phyloP scores from a whole-genome alignment of 73 alveolate genomes.

The Vitrella brassicaformis region DNA sequence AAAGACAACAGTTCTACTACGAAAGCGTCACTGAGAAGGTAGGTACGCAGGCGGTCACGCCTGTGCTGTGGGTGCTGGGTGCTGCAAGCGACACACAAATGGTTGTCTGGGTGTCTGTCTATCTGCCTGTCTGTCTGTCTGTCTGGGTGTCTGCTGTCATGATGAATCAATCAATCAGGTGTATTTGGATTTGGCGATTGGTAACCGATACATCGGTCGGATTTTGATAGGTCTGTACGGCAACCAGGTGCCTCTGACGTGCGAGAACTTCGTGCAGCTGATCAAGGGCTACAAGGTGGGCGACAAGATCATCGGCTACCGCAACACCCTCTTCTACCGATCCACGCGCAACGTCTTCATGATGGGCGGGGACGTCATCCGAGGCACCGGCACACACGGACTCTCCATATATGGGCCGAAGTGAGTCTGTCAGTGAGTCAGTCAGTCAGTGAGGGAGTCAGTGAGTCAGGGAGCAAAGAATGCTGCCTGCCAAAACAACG shows the following conservation, averaged over 20 bases:
- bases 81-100: too few relatives aligned
- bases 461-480: too few relatives aligned
- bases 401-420: slow-evolving; percentile 27
- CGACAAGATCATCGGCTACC: slow-evolving; percentile 7
- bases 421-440: too few relatives aligned
- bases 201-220: slow-evolving; percentile 27
- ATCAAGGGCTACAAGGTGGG: neutral
- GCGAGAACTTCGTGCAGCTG: slow-evolving; percentile 34
- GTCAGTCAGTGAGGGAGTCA: neutral
- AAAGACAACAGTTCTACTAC: too few relatives aligned
- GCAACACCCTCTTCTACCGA: slow-evolving; percentile 19
- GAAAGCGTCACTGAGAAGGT: too few relatives aligned
- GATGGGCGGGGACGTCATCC: slow-evolving; percentile 24
- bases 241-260: slow-evolving; percentile 20
- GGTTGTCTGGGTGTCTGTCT: too few relatives aligned
- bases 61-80: too few relatives aligned
- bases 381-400: slow-evolving; percentile 23
- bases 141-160: too few relatives aligned
- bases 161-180: too few relatives aligned
- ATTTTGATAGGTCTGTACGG: slow-evolving; percentile 16
- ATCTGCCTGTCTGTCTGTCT: too few relatives aligned
- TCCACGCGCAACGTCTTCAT: slow-evolving; percentile 7
- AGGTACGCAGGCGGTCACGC: too few relatives aligned
- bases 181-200: slow-evolving; percentile 30
- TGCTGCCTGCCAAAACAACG: too few relatives aligned